A percentile compares a stretch with the other conserved stretches of the same genome.
These are phyloP conservation scores for Didymosphaeria variabile DNA, from an alignment of 2,329 filamentous ascomycete species.

Conservation along the genomic window DNA sequence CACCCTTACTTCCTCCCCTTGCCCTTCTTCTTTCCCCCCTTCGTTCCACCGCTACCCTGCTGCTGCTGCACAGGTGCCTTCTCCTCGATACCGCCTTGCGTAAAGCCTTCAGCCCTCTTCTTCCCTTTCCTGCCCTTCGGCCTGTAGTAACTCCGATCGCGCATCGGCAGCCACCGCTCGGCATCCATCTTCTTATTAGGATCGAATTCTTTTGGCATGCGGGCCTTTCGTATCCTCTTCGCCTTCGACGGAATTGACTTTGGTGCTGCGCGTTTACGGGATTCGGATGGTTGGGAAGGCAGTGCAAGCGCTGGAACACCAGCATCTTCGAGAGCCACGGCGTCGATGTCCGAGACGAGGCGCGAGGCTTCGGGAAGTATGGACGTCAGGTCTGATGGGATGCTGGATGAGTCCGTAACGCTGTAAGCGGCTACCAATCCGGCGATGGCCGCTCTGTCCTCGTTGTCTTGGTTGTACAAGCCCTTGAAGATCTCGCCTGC, in stretches of 20 bases:
- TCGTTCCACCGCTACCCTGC: constrained; percentile 40
- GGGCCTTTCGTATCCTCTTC: constrained; percentile 67
- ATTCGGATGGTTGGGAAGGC: constrained; percentile 43
- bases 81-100: constrained; percentile 86
- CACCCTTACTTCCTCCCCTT: constrained; percentile 41
- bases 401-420: constrained; percentile 65
- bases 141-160: constrained; percentile 86
- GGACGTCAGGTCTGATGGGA: constrained; percentile 62
- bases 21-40: constrained; percentile 32
- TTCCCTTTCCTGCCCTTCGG: constrained; percentile 94
- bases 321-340: constrained; percentile 68
- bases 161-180: constrained; percentile 91
- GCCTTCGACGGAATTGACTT: constrained; percentile 60
- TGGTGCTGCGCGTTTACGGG: constrained; percentile 48
- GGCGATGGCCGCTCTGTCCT: constrained; percentile 75
- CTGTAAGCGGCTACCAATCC: constrained; percentile 88
- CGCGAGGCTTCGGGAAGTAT: constrained; percentile 69
- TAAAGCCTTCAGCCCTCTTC: constrained; percentile 74
- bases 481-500: constrained; percentile 82
- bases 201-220: constrained; percentile 77
- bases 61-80: constrained; percentile 49
- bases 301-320: constrained; percentile 65
- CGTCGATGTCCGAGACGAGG: constrained; percentile 69
- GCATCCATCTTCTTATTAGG: constrained; percentile 83
- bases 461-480: constrained; percentile 71